Conservation (phyloP, 148 eudicot genomes). For the Dianthus caryophyllus region DNA sequence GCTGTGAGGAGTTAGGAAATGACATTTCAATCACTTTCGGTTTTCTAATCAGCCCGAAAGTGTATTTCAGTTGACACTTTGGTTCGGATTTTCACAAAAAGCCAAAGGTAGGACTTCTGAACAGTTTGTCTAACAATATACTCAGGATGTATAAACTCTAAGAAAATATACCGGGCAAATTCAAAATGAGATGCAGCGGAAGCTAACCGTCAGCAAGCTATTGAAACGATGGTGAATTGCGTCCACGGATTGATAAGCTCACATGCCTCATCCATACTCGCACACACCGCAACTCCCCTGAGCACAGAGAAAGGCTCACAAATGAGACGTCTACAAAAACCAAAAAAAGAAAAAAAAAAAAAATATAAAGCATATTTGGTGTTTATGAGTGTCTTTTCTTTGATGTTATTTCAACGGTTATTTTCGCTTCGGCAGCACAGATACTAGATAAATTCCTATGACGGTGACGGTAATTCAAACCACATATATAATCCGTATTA, state of each 20-base stretch:
- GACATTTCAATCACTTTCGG: too few relatives aligned
- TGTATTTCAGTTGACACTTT: too few relatives aligned
- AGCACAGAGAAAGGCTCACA: background rate
- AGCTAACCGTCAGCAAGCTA: slow-evolving; percentile 48
- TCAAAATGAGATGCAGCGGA: slow-evolving; percentile 6
- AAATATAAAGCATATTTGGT: too few relatives aligned
- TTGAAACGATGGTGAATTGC: slow-evolving; percentile 53
- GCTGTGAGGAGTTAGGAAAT: too few relatives aligned
- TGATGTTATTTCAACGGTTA: slow-evolving; percentile 55
- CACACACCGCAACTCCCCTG: background rate
- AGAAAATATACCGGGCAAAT: background rate
- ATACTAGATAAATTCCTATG: background rate
- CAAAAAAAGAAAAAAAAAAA: background rate
- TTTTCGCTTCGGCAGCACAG: slow-evolving; percentile 56
- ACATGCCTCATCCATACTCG: slow-evolving; percentile 30
- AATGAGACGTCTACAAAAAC: background rate
- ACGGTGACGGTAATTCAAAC: background rate
- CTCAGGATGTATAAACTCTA: too few relatives aligned
- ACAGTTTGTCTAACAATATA: too few relatives aligned
- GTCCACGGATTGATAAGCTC: slow-evolving; percentile 50
- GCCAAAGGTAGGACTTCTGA: too few relatives aligned
- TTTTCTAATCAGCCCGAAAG: too few relatives aligned
- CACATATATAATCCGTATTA: background rate
- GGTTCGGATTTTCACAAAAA: too few relatives aligned
- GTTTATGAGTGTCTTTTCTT: slow-evolving; percentile 32